Evolutionary conservation across 2,329 filamentous ascomycete genomes (phyloP).

Genomic region (Colletotrichum nymphaeae): DNA sequence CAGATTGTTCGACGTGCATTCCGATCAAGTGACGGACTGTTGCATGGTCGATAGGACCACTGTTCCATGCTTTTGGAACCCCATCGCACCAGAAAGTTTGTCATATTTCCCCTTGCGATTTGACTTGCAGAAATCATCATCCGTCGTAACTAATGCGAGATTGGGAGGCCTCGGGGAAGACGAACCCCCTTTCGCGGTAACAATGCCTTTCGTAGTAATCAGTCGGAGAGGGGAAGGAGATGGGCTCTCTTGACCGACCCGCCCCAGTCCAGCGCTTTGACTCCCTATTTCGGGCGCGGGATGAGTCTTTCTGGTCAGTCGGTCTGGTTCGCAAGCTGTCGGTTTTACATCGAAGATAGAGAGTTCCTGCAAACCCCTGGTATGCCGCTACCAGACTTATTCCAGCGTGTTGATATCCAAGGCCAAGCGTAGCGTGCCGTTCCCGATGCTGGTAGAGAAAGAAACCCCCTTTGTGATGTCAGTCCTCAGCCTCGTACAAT

Average conservation of each 20-base stretch:
- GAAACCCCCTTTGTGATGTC: conserved; percentile 4
- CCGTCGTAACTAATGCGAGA: not conserved
- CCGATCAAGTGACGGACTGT: conserved; percentile 10
- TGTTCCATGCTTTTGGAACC: conserved; percentile 10
- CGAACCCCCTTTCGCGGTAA: conserved; percentile 13
- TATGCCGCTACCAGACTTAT: conserved; percentile 9
- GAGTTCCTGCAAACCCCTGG: not conserved
- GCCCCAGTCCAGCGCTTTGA: not conserved
- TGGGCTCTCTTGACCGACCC: not conserved
- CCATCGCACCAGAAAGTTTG: not conserved
- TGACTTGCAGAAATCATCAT: conserved; percentile 7
- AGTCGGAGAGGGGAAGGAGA: not conserved
- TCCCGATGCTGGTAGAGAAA: conserved; percentile 7
- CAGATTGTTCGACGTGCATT: conserved; percentile 11
- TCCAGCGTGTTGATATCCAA: conserved; percentile 20
- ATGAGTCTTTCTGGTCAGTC: not conserved
- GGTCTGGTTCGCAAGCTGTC: not conserved
- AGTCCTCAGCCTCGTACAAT: conserved; percentile 19
- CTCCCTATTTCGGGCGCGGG: not conserved
- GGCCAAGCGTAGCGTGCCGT: not conserved
- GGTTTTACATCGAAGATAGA: not conserved
- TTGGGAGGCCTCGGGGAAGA: not conserved
- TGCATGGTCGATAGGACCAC: conserved; percentile 14
- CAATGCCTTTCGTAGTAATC: not conserved
- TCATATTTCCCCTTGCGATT: conserved; percentile 9